Evolutionary conservation across 495 filamentous ascomycete genomes (phyloP).

Genomic region (Lindgomyces ingoldianus): DNA sequence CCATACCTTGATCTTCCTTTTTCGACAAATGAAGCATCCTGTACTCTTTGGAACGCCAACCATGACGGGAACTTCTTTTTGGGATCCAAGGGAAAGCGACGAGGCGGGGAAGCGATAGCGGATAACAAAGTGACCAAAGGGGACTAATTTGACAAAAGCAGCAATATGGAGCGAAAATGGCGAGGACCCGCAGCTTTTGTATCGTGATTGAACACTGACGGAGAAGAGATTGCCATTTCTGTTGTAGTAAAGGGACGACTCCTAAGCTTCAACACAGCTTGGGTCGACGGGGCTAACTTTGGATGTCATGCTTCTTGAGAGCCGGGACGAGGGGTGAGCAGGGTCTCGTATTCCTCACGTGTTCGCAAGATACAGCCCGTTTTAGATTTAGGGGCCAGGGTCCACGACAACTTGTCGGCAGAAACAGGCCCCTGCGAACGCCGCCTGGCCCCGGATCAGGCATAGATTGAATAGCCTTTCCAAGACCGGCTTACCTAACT

Average conservation of each 20-base stretch:
- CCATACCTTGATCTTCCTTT: slow-evolving; percentile 29
- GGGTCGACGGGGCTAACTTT: neutral
- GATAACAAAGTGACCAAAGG: neutral
- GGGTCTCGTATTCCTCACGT: slow-evolving; percentile 6
- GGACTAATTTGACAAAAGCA: neutral
- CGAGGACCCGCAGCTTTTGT: neutral
- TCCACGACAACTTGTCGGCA: neutral
- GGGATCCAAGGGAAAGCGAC: neutral
- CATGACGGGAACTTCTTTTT: slow-evolving; percentile 2
- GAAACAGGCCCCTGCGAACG: neutral
- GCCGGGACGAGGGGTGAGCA: neutral
- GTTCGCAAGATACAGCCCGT: slow-evolving; percentile 21
- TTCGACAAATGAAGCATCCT: slow-evolving; percentile 28
- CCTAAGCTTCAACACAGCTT: neutral
- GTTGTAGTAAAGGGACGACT: neutral
- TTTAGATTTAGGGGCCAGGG: neutral
- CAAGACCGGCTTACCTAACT: too few species aligned
- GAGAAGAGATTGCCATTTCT: neutral
- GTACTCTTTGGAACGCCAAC: slow-evolving; percentile 34
- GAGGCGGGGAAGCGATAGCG: neutral
- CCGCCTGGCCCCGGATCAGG: neutral
- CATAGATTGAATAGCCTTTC: neutral
- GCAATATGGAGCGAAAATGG: slow-evolving; percentile 4
- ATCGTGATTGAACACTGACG: neutral
- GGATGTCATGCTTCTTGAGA: neutral